phyloP scores from a whole-genome alignment of 768 basidiomycete genomes.

The Pleurotus sapidus region DNA sequence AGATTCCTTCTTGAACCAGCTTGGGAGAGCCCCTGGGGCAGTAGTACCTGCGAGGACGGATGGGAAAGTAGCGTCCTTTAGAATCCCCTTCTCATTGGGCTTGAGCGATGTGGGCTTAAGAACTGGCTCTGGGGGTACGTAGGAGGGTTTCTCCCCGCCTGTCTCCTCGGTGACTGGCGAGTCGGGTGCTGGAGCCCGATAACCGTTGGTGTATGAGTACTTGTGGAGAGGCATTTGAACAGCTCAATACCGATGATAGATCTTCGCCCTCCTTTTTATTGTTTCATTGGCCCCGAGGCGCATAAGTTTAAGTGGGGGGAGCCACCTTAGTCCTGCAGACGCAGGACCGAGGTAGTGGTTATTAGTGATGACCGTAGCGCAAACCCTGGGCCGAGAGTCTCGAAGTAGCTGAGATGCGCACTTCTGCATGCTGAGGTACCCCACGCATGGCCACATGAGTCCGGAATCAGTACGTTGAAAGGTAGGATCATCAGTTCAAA shows the following conservation, averaged over 20 bases:
- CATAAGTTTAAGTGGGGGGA: background rate
- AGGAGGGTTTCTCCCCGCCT: background rate
- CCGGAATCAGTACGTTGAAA: too few relatives aligned
- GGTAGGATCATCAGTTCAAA: too few relatives aligned
- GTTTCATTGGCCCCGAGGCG: background rate
- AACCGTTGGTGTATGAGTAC: background rate
- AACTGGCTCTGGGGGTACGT: background rate
- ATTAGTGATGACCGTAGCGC: background rate
- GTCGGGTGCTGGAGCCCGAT: background rate
- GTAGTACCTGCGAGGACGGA: background rate
- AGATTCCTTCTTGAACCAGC: background rate
- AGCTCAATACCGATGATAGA: background rate
- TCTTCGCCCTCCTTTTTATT: background rate
- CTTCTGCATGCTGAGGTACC: too few relatives aligned
- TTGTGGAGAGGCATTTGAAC: background rate
- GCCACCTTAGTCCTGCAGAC: background rate
- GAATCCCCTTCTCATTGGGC: background rate
- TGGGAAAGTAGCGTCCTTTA: background rate
- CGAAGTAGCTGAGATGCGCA: background rate
- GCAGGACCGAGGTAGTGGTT: background rate
- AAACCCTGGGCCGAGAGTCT: background rate
- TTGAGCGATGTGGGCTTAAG: background rate
- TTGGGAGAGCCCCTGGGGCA: background rate
- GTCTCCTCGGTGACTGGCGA: background rate
- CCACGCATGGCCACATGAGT: too few relatives aligned